phyloP scores from a whole-genome alignment of 495 filamentous ascomycete species.

The Neurospora pannonica region DNA sequence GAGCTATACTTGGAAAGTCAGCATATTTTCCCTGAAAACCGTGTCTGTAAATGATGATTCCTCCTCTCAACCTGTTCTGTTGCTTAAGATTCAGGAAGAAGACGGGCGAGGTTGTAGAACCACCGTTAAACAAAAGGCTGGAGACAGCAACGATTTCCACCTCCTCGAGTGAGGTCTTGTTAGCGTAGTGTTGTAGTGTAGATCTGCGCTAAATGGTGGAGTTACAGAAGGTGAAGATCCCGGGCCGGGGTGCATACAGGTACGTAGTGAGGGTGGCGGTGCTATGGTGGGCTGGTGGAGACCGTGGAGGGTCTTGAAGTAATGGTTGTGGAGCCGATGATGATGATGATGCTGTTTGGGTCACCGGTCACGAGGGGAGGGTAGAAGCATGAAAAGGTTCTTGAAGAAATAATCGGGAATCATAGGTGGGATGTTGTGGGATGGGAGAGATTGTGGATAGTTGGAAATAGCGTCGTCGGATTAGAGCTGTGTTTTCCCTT shows the following conservation, averaged over 20 bases:
- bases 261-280: background rate
- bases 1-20: no score
- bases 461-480: background rate
- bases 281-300: no score
- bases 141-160: background rate
- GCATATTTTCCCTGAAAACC: no score
- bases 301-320: background rate
- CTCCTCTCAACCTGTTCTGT: no score
- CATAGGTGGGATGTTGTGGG: background rate
- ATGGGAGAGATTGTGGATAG: background rate
- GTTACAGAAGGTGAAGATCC: background rate
- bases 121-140: background rate
- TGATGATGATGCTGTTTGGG: background rate
- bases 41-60: no score
- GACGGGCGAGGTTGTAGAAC: background rate
- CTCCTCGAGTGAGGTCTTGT: background rate
- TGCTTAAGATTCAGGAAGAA: no score
- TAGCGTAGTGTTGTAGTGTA: background rate
- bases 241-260: background rate
- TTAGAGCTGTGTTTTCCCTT: background rate
- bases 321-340: background rate
- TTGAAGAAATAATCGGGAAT: background rate
- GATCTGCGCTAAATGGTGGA: background rate
- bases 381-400: no score
- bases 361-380: background rate